Conservation (phyloP, 2,329 filamentous ascomycete species). For the Fusarium transvaalense region DNA sequence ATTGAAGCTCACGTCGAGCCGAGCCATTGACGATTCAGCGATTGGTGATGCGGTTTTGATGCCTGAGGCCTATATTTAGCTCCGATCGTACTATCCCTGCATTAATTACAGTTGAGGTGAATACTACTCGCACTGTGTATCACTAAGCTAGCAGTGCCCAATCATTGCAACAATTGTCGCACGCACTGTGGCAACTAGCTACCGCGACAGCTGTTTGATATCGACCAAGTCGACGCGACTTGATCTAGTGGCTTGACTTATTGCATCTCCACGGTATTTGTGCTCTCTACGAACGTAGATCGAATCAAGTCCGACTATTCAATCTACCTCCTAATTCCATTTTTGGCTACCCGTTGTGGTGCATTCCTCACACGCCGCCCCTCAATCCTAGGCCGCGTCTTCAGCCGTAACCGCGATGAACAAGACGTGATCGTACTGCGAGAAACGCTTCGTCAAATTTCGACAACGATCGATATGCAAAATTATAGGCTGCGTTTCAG, state of each 20-base stretch:
- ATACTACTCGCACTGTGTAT: constrained; percentile 6
- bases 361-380: constrained; percentile 11
- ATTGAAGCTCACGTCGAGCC: constrained; percentile 47
- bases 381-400: constrained; percentile 43
- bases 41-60: constrained; percentile 45
- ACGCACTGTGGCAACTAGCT: constrained; percentile 49
- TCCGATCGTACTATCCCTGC: constrained; percentile 41
- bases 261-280: constrained; percentile 24
- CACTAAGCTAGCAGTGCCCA: constrained; percentile 6
- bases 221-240: constrained; percentile 45
- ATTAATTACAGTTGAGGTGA: constrained; percentile 19
- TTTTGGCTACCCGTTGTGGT: constrained; percentile 5
- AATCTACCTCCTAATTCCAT: background rate
- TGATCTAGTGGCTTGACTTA: constrained; percentile 27
- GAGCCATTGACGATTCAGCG: constrained; percentile 48
- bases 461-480: constrained; percentile 51
- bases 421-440: constrained; percentile 38
- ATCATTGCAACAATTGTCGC: constrained; percentile 32
- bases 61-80: constrained; percentile 44
- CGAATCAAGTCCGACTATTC: background rate
- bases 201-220: constrained; percentile 46
- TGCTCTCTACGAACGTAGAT: constrained; percentile 20
- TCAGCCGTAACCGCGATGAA: constrained; percentile 42
- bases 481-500: constrained; percentile 25
- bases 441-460: constrained; percentile 43